These are phyloP conservation scores for Cryptococcus jaspeensis DNA, from an alignment of 1,284 basidiomycete genomes.

Conservation along the genomic window DNA sequence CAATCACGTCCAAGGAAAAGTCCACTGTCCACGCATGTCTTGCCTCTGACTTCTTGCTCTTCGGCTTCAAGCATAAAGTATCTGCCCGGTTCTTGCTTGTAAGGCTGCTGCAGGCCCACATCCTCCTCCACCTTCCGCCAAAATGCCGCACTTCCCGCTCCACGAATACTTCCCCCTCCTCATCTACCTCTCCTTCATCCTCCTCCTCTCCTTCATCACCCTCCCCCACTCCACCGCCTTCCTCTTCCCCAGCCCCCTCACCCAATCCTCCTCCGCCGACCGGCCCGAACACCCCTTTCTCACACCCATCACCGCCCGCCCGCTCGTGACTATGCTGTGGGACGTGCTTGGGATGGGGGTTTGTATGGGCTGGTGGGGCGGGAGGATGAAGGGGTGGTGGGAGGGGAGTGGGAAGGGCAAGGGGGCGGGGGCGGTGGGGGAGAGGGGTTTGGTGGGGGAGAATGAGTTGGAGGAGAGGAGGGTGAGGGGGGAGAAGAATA, in stretches of 20 bases:
- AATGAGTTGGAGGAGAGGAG: constrained; percentile 26
- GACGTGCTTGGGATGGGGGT: constrained; percentile 60
- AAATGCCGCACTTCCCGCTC: constrained; percentile 27
- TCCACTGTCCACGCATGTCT: too few species aligned
- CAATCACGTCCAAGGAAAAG: too few species aligned
- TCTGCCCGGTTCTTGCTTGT: too few species aligned
- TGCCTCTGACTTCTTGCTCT: too few species aligned
- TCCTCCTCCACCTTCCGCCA: too few species aligned
- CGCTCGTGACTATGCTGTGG: constrained; percentile 63
- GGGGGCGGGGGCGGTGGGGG: neutral
- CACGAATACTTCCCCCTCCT: constrained; percentile 67
- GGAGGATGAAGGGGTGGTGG: constrained; percentile 62
- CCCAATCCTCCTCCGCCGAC: constrained; percentile 50
- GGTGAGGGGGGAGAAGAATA: constrained; percentile 43
- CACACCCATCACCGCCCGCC: constrained; percentile 64
- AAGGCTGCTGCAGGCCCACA: too few species aligned
- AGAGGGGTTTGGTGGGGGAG: constrained; percentile 22
- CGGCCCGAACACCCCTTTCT: constrained; percentile 66
- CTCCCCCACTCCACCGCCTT: constrained; percentile 63
- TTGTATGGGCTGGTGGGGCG: constrained; percentile 71
- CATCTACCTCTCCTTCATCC: constrained; percentile 67
- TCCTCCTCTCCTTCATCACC: constrained; percentile 64
- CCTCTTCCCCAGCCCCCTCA: constrained; percentile 36
- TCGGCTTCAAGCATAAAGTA: too few species aligned
- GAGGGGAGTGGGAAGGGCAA: constrained; percentile 6